Percentiles rank a stretch among this genome's conserved stretches.
Evolutionary conservation across 495 filamentous ascomycete genomes (phyloP).

Genomic region (Talaromyces adpressus): DNA sequence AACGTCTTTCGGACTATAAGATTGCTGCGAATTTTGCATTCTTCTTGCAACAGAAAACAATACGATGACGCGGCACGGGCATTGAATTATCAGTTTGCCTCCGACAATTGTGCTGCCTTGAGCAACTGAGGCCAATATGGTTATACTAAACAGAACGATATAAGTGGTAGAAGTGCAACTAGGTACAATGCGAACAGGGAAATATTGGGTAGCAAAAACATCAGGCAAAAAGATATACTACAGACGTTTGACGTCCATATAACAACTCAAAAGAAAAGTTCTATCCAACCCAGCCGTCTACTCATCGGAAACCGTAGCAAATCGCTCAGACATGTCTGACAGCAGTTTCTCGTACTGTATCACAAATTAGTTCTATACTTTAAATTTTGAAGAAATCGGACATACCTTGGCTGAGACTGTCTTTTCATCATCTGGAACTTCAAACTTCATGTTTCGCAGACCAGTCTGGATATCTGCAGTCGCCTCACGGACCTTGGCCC

Average conservation of each 20-base stretch:
- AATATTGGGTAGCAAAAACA: conserved; percentile 5
- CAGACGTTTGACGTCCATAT: conserved; percentile 9
- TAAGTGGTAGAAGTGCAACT: not conserved
- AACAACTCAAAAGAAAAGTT: not conserved
- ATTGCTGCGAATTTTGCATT: not conserved
- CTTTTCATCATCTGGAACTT: conserved; percentile 73
- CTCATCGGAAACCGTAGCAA: conserved; percentile 89
- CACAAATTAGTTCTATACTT: conserved; percentile 10
- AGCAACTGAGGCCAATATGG: not conserved
- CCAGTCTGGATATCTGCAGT: conserved; percentile 78
- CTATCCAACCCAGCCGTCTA: conserved; percentile 32
- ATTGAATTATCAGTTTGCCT: not conserved
- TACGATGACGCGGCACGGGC: not conserved
- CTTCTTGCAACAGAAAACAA: not conserved
- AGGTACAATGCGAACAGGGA: conserved; percentile 2
- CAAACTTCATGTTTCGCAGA: conserved; percentile 91
- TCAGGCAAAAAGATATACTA: conserved; percentile 8
- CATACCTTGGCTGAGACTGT: conserved; percentile 69
- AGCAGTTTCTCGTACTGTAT: conserved; percentile 80
- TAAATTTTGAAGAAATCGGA: not conserved
- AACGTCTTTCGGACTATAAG: not conserved
- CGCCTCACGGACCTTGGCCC: conserved; percentile 85
- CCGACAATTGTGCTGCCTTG: conserved; percentile 7
- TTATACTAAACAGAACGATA: not conserved
- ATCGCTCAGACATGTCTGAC: conserved; percentile 90